These are phyloP conservation scores for Phytophthora fragariae DNA, from an alignment of 352 stramenopile genomes.

Conservation along the genomic window DNA sequence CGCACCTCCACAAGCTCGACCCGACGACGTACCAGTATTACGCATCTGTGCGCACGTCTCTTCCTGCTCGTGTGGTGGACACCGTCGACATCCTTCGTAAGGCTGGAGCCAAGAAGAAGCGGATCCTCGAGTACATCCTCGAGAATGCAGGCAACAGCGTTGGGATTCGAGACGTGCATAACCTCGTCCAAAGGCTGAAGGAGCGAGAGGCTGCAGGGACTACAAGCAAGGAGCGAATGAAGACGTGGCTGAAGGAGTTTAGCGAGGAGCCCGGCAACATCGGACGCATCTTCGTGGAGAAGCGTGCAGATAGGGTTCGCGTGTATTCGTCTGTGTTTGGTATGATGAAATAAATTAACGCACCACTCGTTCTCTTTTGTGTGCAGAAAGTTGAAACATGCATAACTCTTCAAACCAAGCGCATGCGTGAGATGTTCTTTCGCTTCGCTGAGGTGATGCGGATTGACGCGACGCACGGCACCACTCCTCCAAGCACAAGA, in stretches of 20 bases:
- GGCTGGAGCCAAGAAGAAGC: neutral
- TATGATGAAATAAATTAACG: neutral
- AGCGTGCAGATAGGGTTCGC: neutral
- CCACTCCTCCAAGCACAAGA: neutral
- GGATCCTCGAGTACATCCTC: neutral
- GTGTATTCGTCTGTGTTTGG: too few relatives aligned
- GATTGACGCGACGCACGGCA: neutral
- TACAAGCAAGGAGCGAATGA: neutral
- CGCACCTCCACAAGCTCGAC: neutral
- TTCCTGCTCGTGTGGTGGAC: neutral
- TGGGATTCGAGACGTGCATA: neutral
- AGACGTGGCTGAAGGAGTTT: neutral
- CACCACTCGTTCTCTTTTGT: neutral
- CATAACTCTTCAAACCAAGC: neutral
- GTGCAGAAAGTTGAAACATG: neutral
- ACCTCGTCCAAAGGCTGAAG: neutral
- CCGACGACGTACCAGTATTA: neutral
- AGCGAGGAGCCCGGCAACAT: neutral
- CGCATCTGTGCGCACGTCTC: neutral
- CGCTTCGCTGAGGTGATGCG: neutral
- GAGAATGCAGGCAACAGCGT: neutral
- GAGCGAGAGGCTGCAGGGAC: neutral
- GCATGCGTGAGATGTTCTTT: neutral
- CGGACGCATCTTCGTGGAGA: neutral
- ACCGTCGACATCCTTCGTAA: neutral